Evolutionary conservation across 2,329 filamentous ascomycete genomes (phyloP).

Genomic region (Monosporascus sp.): DNA sequence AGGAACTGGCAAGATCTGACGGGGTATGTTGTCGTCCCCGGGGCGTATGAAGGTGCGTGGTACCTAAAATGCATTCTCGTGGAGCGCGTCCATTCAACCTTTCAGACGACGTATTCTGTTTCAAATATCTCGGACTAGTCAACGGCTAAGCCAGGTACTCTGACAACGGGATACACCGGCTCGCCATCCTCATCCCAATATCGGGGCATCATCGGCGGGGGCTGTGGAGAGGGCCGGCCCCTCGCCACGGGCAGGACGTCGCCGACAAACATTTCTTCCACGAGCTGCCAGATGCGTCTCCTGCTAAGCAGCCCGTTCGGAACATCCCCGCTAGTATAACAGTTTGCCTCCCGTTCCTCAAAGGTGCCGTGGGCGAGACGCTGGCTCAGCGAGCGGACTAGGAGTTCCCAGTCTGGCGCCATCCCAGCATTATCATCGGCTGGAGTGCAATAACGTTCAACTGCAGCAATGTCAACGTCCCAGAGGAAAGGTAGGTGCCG

Average conservation of each 20-base stretch:
- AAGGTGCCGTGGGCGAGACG: constrained; percentile 3
- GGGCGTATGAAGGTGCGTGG: too few species aligned
- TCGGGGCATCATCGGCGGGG: constrained; percentile 7
- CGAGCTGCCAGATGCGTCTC: constrained; percentile 15
- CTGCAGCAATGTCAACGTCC: constrained; percentile 6
- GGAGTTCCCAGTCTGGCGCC: constrained; percentile 15
- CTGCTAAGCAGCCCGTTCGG: constrained; percentile 14
- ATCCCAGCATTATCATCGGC: background rate
- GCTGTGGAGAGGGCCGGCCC: background rate
- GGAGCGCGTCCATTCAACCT: too few species aligned
- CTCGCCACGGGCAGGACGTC: constrained; percentile 9
- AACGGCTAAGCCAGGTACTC: background rate
- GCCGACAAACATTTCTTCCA: constrained; percentile 18
- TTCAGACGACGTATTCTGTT: too few species aligned
- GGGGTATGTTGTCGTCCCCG: too few species aligned
- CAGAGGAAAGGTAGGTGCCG: constrained; percentile 13
- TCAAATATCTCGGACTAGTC: background rate
- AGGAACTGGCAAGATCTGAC: too few species aligned
- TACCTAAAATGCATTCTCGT: too few species aligned
- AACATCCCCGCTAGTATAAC: background rate
- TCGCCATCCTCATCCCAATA: constrained; percentile 15
- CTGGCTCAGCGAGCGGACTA: constrained; percentile 14
- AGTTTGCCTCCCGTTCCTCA: background rate
- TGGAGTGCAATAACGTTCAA: constrained; percentile 1
- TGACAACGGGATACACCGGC: constrained; percentile 7